Evolutionary conservation across 441 rosid genomes (phyloP).

Genomic region (Geranium incanum): DNA sequence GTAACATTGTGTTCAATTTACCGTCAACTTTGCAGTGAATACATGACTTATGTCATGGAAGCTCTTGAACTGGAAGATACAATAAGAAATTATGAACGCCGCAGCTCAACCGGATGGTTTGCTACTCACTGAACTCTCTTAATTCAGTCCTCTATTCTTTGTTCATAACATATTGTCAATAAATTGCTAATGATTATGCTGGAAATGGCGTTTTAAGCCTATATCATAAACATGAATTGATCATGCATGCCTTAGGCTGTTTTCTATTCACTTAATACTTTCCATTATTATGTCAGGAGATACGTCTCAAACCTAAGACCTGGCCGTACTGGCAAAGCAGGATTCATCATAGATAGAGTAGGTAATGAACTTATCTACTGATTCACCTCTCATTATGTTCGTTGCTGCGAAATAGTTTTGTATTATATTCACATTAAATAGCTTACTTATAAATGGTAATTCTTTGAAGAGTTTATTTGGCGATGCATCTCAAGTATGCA

Average conservation of each 20-base stretch:
- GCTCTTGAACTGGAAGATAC: slow-evolving; percentile 94
- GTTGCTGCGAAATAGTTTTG: background rate
- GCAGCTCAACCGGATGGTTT: slow-evolving; percentile 87
- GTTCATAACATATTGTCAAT: background rate
- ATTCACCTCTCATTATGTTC: background rate
- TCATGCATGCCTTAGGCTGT: background rate
- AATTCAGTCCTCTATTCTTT: slow-evolving; percentile 18
- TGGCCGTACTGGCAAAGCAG: slow-evolving; percentile 56
- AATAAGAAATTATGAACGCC: slow-evolving; percentile 72
- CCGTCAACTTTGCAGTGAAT: slow-evolving; percentile 52
- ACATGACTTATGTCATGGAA: slow-evolving; percentile 69
- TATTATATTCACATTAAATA: background rate
- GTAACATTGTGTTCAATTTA: slow-evolving; percentile 15
- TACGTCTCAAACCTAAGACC: slow-evolving; percentile 83
- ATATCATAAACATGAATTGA: background rate
- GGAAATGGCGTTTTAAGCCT: background rate
- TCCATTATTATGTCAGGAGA: slow-evolving; percentile 47
- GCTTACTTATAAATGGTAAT: background rate
- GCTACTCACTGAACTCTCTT: slow-evolving; percentile 21
- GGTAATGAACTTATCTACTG: slow-evolving; percentile 36
- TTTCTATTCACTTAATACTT: slow-evolving; percentile 15
- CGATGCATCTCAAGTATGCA: slow-evolving; percentile 67
- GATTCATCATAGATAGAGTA: slow-evolving; percentile 47
- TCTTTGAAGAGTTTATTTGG: slow-evolving; percentile 77
- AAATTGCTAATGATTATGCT: background rate